Evolutionary conservation across 2,329 filamentous ascomycete species (phyloP).

Genomic region (Fusarium gaditjirri): DNA sequence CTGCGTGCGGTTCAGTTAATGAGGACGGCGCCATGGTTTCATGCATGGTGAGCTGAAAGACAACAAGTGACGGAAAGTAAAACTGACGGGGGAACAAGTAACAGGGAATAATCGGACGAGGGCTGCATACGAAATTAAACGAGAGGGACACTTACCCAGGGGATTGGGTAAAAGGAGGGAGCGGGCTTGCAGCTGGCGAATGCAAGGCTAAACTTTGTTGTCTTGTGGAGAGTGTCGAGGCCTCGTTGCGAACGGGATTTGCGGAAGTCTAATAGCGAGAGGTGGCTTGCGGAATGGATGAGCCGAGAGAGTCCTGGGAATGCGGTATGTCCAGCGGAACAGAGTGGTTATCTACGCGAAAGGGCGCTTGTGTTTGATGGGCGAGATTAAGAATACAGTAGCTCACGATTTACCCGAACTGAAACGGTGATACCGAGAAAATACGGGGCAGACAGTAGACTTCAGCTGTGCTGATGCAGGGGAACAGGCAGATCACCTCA

Average conservation of each 20-base stretch:
- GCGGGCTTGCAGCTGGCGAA: slow-evolving; percentile 15
- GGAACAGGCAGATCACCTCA: not conserved
- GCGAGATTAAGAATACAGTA: not conserved
- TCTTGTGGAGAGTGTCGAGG: slow-evolving; percentile 9
- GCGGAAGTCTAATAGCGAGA: not conserved
- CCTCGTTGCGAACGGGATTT: not conserved
- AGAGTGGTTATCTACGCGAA: not conserved
- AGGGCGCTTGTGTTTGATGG: not conserved
- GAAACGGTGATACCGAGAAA: not conserved
- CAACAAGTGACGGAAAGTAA: not conserved
- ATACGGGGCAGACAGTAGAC: too few species aligned
- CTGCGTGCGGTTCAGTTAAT: slow-evolving; percentile 1
- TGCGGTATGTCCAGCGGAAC: not conserved
- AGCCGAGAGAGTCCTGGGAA: not conserved
- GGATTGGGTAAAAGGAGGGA: not conserved
- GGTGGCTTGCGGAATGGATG: not conserved
- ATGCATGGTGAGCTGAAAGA: not conserved
- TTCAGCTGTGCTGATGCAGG: not conserved
- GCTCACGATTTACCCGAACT: not conserved
- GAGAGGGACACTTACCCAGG: not conserved
- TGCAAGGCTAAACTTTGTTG: slow-evolving; percentile 32
- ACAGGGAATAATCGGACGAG: not conserved
- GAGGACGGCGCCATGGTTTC: slow-evolving; percentile 4
- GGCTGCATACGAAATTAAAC: not conserved
- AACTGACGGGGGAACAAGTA: not conserved